phyloP scores from a whole-genome alignment of 2,329 filamentous ascomycete genomes.

The Claviceps sp. region DNA sequence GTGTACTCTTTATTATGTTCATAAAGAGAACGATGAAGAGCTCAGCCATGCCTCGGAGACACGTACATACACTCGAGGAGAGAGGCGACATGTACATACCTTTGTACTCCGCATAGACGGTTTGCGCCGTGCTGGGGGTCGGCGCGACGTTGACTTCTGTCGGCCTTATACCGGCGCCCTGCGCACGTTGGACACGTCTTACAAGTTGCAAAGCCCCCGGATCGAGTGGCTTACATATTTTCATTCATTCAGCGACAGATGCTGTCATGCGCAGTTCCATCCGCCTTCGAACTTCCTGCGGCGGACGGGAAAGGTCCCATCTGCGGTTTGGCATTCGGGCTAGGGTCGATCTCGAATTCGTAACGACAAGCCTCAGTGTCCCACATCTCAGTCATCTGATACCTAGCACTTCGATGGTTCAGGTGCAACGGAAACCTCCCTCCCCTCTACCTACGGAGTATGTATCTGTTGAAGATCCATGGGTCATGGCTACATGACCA shows the following conservation, averaged over 20 bases:
- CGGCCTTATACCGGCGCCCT: constrained; percentile 4
- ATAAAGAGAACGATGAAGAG: background rate
- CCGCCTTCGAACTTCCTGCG: background rate
- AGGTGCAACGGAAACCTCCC: background rate
- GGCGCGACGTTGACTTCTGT: background rate
- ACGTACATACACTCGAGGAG: too few relatives aligned
- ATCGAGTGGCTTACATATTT: background rate
- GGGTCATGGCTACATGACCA: background rate
- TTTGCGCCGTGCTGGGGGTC: background rate
- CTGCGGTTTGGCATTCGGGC: background rate
- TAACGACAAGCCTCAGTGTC: background rate
- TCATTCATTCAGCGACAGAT: background rate
- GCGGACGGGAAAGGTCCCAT: background rate
- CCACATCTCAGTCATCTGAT: background rate
- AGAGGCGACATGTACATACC: background rate
- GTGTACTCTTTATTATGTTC: background rate
- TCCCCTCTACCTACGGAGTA: background rate
- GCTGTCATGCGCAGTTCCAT: constrained; percentile 2
- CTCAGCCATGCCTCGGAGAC: constrained; percentile 1
- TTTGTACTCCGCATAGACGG: background rate
- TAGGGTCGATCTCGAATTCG: background rate
- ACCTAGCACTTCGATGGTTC: background rate
- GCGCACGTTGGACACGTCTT: background rate
- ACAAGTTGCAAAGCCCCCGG: background rate
- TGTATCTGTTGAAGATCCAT: background rate